Conservation (phyloP, 148 eudicot genomes). For the Rhododendron mucronatum region DNA sequence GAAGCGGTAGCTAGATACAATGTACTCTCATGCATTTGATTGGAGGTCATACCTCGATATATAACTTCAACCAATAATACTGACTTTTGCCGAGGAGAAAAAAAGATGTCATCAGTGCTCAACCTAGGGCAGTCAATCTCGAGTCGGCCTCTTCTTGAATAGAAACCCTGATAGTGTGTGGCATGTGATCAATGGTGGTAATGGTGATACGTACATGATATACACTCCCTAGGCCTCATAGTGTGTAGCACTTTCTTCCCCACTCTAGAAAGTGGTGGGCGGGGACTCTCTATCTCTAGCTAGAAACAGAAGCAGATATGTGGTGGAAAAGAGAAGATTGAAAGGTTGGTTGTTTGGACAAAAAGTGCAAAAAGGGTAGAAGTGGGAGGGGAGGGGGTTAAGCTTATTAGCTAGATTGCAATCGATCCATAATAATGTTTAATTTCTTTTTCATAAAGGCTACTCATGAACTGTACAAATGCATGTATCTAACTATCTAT, state of each 20-base stretch:
- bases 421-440: not conserved
- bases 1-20: not conserved
- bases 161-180: not conserved
- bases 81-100: too few relatives aligned
- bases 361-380: conserved; percentile 11
- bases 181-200: not conserved
- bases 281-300: not conserved
- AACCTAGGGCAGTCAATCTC: not conserved
- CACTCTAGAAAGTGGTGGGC: conserved; percentile 2
- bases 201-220: not conserved
- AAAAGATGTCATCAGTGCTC: not conserved
- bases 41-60: not conserved
- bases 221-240: not conserved
- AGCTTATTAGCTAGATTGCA: not conserved
- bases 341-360: not conserved
- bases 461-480: not conserved
- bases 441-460: not conserved
- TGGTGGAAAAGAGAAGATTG: not conserved
- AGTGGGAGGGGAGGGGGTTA: not conserved
- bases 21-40: not conserved
- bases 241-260: conserved; percentile 13
- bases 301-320: not conserved
- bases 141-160: not conserved
- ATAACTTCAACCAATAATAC: not conserved
- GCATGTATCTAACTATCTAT: not conserved